phyloP scores from a whole-genome alignment of 2,329 filamentous ascomycete genomes.

The Aspergillus ochraceus region DNA sequence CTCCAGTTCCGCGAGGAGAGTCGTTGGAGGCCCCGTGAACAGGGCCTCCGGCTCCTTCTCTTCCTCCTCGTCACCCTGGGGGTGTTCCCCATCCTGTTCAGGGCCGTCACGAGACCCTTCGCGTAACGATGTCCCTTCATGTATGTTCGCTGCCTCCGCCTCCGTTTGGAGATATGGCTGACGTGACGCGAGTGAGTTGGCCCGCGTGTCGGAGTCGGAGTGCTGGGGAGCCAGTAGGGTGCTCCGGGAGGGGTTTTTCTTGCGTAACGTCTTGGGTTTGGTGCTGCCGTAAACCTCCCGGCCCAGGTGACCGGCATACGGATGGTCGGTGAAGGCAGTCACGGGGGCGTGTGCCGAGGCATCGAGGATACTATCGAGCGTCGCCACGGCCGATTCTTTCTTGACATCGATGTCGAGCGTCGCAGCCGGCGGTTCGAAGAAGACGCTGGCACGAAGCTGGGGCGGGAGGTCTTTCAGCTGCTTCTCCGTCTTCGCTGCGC shows the following conservation, averaged over 20 bases:
- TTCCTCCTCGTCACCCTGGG: conserved; percentile 27
- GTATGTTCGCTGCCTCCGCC: conserved; percentile 18
- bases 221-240: conserved; percentile 25
- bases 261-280: conserved; percentile 30
- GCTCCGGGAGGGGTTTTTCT: conserved; percentile 32
- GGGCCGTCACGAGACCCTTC: conserved; percentile 14
- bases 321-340: conserved; percentile 86
- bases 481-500: conserved; percentile 21
- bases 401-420: conserved; percentile 58
- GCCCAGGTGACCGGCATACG: conserved; percentile 74
- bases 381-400: conserved; percentile 81
- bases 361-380: conserved; percentile 87
- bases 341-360: conserved; percentile 86
- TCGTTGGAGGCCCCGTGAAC: conserved; percentile 76
- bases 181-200: conserved; percentile 11
- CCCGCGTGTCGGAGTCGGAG: conserved; percentile 18
- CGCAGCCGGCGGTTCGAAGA: conserved; percentile 72
- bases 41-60: conserved; percentile 46
- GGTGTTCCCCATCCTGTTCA: conserved; percentile 14
- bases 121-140: conserved; percentile 21
- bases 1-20: conserved; percentile 87
- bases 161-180: conserved; percentile 18
- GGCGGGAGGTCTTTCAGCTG: conserved; percentile 65
- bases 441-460: conserved; percentile 85
- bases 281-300: conserved; percentile 69